phyloP scores from a whole-genome alignment of 345 rosid species.

The Triadica sebifera region DNA sequence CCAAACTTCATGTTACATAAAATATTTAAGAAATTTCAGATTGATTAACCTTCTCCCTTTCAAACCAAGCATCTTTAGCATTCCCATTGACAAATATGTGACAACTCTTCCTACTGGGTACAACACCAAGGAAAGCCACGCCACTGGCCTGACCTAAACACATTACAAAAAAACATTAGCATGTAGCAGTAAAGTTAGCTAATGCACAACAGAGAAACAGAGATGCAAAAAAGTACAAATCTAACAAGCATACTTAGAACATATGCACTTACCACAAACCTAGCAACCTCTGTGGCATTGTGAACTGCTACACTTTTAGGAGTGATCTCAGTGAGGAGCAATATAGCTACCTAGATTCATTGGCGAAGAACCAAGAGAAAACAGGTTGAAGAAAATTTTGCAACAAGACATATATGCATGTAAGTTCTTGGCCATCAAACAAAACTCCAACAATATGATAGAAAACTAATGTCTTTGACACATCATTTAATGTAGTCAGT shows the following conservation, averaged over 20 bases:
- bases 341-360: conserved; percentile 68
- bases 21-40: neutral
- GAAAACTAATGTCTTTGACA: neutral
- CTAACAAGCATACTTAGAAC: neutral
- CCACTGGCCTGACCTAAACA: conserved; percentile 98
- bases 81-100: conserved; percentile 94
- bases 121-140: conserved; percentile 93
- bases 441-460: neutral
- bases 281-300: conserved; percentile 90
- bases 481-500: neutral
- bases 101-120: conserved; percentile 97
- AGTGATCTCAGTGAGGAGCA: conserved; percentile 96
- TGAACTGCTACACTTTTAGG: conserved; percentile 99
- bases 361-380: conserved; percentile 6
- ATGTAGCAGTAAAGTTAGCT: conserved; percentile 19
- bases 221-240: conserved; percentile 1
- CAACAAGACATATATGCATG: neutral
- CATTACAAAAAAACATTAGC: conserved; percentile 39
- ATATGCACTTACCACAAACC: conserved; percentile 74
- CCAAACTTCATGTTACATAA: neutral
- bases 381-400: conserved; percentile 11
- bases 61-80: conserved; percentile 87
- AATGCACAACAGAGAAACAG: conserved; percentile 4
- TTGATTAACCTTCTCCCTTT: conserved; percentile 79
- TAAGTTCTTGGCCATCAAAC: neutral